Conservation (phyloP, 306 rosid species). For the Pueraria montana region DNA sequence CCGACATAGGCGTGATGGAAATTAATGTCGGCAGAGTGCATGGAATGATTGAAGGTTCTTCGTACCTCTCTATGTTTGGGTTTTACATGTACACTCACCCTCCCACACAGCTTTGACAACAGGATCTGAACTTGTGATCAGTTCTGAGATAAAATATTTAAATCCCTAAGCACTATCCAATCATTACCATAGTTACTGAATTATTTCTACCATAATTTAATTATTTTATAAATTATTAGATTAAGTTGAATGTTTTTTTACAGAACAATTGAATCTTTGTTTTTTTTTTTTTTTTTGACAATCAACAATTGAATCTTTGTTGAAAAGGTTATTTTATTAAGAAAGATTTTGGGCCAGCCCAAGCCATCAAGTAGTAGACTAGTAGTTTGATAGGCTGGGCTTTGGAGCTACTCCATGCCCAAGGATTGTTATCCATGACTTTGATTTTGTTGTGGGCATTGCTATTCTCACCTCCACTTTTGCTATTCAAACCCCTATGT, state of each 20-base stretch:
- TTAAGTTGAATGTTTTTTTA: not conserved
- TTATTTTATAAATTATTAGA: not conserved
- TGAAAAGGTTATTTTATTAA: conserved; percentile 19
- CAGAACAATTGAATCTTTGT: not conserved
- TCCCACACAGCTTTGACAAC: not conserved
- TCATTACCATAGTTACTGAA: not conserved
- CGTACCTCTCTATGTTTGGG: too few relatives aligned
- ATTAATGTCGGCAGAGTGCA: conserved; percentile 5
- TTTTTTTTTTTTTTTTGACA: too few relatives aligned
- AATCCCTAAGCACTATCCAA: not conserved
- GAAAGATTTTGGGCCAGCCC: not conserved
- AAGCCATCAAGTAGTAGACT: not conserved
- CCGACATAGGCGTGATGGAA: not conserved
- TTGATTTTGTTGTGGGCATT: not conserved
- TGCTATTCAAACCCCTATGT: too few relatives aligned
- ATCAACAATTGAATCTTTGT: too few relatives aligned
- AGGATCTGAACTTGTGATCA: not conserved
- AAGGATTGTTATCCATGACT: not conserved
- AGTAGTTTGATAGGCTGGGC: conserved; percentile 1
- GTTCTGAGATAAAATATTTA: not conserved
- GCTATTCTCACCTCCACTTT: too few relatives aligned
- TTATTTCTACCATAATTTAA: not conserved
- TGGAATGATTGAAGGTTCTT: not conserved
- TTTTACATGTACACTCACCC: too few relatives aligned
- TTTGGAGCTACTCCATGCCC: conserved; percentile 16